phyloP scores from a whole-genome alignment of 2,329 filamentous ascomycete species.

The Magnaporthiopsis poae region DNA sequence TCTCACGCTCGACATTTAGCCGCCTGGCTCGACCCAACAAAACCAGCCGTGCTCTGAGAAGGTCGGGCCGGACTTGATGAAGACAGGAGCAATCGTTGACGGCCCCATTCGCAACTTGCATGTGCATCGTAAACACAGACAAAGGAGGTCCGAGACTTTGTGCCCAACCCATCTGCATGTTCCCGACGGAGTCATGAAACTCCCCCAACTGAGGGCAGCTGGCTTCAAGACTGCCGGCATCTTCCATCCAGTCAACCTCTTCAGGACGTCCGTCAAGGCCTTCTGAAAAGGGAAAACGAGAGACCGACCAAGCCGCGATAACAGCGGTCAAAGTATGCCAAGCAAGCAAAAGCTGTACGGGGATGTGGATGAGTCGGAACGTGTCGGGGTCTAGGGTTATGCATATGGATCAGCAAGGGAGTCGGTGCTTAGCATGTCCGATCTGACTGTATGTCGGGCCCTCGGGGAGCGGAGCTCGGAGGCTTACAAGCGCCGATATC shows the following conservation, averaged over 20 bases:
- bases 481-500: neutral
- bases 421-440: neutral
- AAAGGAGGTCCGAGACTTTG: neutral
- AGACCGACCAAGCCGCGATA: neutral
- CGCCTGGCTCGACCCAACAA: neutral
- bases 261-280: neutral
- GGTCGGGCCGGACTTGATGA: neutral
- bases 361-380: neutral
- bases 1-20: neutral
- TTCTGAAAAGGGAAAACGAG: neutral
- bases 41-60: neutral
- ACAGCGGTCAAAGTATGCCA: neutral
- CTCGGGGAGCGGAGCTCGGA: neutral
- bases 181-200: neutral
- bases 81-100: neutral
- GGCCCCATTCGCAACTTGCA: neutral
- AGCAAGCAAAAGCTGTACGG: neutral
- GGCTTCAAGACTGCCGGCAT: neutral
- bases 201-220: no score
- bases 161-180: neutral
- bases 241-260: neutral
- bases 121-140: neutral
- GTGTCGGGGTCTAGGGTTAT: neutral
- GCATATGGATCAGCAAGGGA: neutral
- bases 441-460: neutral